Evolutionary conservation across 768 basidiomycete genomes (phyloP).

Genomic region (Auricularia auricula-judae): DNA sequence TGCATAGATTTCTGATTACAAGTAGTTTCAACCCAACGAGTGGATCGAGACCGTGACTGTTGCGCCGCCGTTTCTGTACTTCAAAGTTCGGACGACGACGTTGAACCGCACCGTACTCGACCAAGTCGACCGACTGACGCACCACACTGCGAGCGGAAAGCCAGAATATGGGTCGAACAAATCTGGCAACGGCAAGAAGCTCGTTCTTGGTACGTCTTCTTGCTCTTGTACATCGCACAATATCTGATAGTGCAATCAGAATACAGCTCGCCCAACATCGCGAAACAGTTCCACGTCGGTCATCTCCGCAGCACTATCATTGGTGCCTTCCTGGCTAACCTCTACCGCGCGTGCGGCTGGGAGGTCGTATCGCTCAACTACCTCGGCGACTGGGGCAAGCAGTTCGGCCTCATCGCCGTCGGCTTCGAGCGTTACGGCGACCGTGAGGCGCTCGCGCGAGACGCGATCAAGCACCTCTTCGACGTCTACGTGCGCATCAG

Average conservation of each 20-base stretch:
- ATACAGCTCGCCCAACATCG: slow-evolving; percentile 32
- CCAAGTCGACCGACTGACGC: slow-evolving; percentile 19
- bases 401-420: slow-evolving; percentile 28
- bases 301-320: slow-evolving; percentile 32
- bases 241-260: slow-evolving; percentile 22
- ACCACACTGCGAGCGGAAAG: slow-evolving; percentile 11
- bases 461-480: slow-evolving; percentile 32
- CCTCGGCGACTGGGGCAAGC: slow-evolving; percentile 30
- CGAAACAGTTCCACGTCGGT: slow-evolving; percentile 34
- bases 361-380: slow-evolving; percentile 28
- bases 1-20: neutral
- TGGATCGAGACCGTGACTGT: slow-evolving; percentile 18
- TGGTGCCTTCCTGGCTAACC: slow-evolving; percentile 29
- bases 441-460: slow-evolving; percentile 23
- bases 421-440: slow-evolving; percentile 29
- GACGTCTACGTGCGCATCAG: slow-evolving; percentile 31
- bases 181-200: slow-evolving; percentile 22
- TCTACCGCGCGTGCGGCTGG: slow-evolving; percentile 29
- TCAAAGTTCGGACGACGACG: slow-evolving; percentile 13
- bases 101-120: slow-evolving; percentile 23
- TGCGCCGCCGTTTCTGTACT: slow-evolving; percentile 15
- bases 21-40: slow-evolving; percentile 28
- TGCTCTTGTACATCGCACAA: slow-evolving; percentile 31
- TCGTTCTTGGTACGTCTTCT: slow-evolving; percentile 18
- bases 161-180: slow-evolving; percentile 22